Conservation (phyloP, 129 eudicot species). For the Artemisia tridentata region DNA sequence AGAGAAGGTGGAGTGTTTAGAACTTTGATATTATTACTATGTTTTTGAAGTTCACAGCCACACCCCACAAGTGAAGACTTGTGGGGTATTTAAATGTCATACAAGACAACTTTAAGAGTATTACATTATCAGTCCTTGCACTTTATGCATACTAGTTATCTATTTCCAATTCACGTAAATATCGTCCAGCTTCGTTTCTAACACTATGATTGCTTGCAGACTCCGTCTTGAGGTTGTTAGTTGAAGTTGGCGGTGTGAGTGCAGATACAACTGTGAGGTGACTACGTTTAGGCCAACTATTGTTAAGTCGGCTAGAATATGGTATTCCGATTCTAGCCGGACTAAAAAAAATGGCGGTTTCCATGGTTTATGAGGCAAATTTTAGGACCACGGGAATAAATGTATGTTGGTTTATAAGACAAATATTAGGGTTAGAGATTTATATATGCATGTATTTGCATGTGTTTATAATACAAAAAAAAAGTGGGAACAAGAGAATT, state of each 20-base stretch:
- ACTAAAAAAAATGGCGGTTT: constrained; percentile 26
- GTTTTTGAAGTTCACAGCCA: too few relatives aligned
- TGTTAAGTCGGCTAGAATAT: constrained; percentile 1
- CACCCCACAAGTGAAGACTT: too few relatives aligned
- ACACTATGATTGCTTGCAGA: neutral
- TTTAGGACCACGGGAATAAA: neutral
- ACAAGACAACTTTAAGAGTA: too few relatives aligned
- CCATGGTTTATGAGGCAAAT: constrained; percentile 34
- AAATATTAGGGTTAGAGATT: constrained; percentile 1
- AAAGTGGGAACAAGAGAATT: constrained; percentile 27
- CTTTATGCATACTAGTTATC: too few relatives aligned
- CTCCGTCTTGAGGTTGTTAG: neutral
- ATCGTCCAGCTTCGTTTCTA: too few relatives aligned
- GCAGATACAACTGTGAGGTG: constrained; percentile 25
- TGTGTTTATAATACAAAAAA: constrained; percentile 20
- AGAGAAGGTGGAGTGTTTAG: too few relatives aligned
- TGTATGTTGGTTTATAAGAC: constrained; percentile 14
- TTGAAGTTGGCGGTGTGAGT: constrained; percentile 5
- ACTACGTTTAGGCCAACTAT: constrained; percentile 2
- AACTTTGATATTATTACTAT: too few relatives aligned
- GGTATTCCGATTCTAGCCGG: constrained; percentile 13
- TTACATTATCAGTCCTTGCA: too few relatives aligned
- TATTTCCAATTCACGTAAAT: too few relatives aligned
- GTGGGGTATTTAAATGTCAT: too few relatives aligned
- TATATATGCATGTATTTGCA: neutral